A percentile compares a stretch with the other conserved stretches of the same genome.
Conservation (phyloP, 2,329 filamentous ascomycete genomes). For the Exophiala sideris region DNA sequence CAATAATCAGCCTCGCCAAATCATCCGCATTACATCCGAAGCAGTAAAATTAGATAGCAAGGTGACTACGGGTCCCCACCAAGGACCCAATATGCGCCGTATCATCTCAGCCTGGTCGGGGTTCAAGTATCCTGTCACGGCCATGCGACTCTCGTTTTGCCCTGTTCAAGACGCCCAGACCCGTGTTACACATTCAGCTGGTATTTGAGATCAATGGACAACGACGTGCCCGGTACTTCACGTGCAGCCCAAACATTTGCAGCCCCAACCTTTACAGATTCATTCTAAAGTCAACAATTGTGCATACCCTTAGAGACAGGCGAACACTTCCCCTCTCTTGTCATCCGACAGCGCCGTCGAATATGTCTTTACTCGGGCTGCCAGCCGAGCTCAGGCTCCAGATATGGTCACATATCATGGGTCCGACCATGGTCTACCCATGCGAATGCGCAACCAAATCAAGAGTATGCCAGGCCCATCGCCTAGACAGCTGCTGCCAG, state of each 20-base stretch:
- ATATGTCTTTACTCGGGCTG: slow-evolving; percentile 3
- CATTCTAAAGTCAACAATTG: background rate
- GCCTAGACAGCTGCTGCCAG: slow-evolving; percentile 10
- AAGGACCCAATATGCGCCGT: background rate
- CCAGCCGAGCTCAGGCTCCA: slow-evolving; percentile 17
- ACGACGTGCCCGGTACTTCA: no score
- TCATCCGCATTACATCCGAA: no score
- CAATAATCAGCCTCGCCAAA: background rate
- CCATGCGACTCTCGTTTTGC: background rate
- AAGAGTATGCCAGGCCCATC: slow-evolving; percentile 5
- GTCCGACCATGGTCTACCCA: slow-evolving; percentile 15
- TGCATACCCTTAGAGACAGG: background rate
- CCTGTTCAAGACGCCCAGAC: background rate
- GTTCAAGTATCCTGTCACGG: slow-evolving; percentile 1
- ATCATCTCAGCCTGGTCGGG: background rate
- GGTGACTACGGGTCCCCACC: no score
- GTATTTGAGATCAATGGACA: background rate
- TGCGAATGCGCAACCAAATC: slow-evolving; percentile 10
- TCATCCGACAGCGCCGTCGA: background rate
- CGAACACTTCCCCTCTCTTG: background rate
- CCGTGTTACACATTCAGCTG: background rate
- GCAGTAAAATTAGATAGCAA: no score
- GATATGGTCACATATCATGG: slow-evolving; percentile 21
- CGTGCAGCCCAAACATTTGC: no score
- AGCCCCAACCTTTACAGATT: background rate